Evolutionary conservation across 352 stramenopile species (phyloP), one percentile per base, ranked within the genome.

Genomic region (Globisporangium splendens): DNA sequence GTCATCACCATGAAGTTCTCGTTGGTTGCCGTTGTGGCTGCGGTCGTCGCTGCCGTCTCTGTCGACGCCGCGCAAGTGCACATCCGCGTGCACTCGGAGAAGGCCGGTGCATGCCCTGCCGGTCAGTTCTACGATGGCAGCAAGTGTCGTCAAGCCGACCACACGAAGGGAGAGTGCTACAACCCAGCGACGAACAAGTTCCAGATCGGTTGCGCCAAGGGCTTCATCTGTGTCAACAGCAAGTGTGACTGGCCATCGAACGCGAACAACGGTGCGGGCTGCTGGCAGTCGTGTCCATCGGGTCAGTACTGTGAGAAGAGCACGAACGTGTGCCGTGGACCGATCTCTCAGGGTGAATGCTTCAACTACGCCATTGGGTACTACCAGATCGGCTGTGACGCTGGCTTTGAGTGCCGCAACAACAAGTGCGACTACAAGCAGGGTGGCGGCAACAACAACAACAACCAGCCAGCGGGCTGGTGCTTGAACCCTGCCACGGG

Each of bases 401-500:
- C 28, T 18, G 54, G 54, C 18, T 53, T 60, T 24, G 46, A 44
- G 31, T 60, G 54, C 46, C 54, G 46, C n/a, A 60, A 60, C 54
- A 46, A 42, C 31, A 60, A 57, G 51, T 57, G 51, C 51, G 51
- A 57, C 18, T 42, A 24, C 51, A 49, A 57, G 39, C 15, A 46
- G 10, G n/a, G 18, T 11, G 20, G 48, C 13, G 6, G 8, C 49
- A 42, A 22, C 17, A 7, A 31, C 28, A 43, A 17, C 47, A 42
- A 42, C 47, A 53, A 21, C 48, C 18, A 41, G 18, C 42, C 35
- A 14, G 18, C 21, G 11, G 51, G 39, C 7, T 15, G n/a, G 14
- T 62, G 56, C 49, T 22, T 62, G 12, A 62, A 62, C 49, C 56
- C 56, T 4, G 48, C 56, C 24, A 62, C 56, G 24, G 22, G 22